These are phyloP conservation scores for Kodamaea fukazawae DNA, from an alignment of 805 yeast species.

Conservation along the genomic window DNA sequence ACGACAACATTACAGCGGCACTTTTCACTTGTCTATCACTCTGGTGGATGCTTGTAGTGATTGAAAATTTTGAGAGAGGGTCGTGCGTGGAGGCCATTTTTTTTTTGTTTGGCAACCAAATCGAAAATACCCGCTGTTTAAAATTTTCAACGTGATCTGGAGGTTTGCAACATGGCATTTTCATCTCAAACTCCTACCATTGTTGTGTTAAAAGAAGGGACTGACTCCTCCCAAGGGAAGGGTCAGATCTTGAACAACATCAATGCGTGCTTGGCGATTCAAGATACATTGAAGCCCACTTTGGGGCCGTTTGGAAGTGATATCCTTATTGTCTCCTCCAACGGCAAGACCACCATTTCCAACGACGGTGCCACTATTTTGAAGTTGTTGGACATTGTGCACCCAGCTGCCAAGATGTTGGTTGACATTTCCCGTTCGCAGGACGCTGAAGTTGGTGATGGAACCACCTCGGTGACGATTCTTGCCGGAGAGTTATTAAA, in stretches of 20 bases:
- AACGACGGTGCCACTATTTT: conserved; percentile 98
- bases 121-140: conserved; percentile 1
- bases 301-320: conserved; percentile 98
- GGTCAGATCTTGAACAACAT: conserved; percentile 95
- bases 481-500: conserved; percentile 92
- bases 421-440: conserved; percentile 95
- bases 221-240: conserved; percentile 93
- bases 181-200: conserved; percentile 96
- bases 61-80: conserved; percentile 8
- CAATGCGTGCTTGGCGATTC: conserved; percentile 95
- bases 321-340: conserved; percentile 78
- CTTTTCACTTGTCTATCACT: too few relatives aligned
- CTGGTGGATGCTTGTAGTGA: too few relatives aligned
- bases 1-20: neutral
- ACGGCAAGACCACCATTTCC: conserved; percentile 89
- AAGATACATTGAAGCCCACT: conserved; percentile 91
- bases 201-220: conserved; percentile 96
- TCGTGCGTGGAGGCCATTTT: conserved; percentile 9
- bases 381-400: conserved; percentile 89
- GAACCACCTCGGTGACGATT: conserved; percentile 93
- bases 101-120: conserved; percentile 6
- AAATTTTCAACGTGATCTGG: conserved; percentile 2
- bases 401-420: conserved; percentile 95
- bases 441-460: conserved; percentile 98
- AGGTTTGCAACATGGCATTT: conserved; percentile 60